Conservation (phyloP, 2,329 filamentous ascomycete genomes). For the Fusarium proliferatum region DNA sequence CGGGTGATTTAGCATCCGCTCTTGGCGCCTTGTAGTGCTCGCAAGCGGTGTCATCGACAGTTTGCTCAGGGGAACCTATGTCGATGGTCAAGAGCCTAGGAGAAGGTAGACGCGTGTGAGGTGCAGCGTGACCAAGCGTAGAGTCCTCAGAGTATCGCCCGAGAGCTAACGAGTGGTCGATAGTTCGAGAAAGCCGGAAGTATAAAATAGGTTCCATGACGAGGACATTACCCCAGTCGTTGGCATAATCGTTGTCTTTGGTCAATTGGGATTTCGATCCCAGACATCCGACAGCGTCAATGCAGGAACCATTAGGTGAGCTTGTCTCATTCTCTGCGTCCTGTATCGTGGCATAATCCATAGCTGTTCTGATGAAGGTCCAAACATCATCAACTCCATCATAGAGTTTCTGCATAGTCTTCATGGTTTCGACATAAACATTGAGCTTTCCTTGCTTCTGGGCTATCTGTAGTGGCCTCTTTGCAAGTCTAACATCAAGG, state of each 20-base stretch:
- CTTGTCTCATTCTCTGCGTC: not conserved
- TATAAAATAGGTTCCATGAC: slow-evolving; percentile 14
- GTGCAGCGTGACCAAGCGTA: not conserved
- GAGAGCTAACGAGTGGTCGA: slow-evolving; percentile 18
- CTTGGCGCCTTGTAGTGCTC: not conserved
- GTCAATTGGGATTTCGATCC: not conserved
- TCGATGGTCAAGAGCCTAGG: not conserved
- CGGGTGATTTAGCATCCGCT: too few relatives aligned
- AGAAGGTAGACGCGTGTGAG: not conserved
- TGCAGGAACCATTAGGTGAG: too few relatives aligned
- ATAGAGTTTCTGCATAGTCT: slow-evolving; percentile 15
- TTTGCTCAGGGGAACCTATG: not conserved
- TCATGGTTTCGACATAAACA: slow-evolving; percentile 23
- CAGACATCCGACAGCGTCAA: not conserved
- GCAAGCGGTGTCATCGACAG: too few relatives aligned
- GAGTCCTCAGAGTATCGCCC: slow-evolving; percentile 15
- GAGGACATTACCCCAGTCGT: slow-evolving; percentile 23
- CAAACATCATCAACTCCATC: slow-evolving; percentile 28
- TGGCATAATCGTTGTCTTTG: not conserved
- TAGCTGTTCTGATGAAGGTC: slow-evolving; percentile 11
- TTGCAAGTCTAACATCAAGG: slow-evolving; percentile 23
- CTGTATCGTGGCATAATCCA: slow-evolving; percentile 6
- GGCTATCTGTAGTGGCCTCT: slow-evolving; percentile 16
- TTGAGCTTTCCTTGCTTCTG: slow-evolving; percentile 25
- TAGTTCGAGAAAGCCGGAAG: slow-evolving; percentile 18